Evolutionary conservation across 164 flowering plant genomes (phyloP).

Genomic region (Umbilicus rupestris): DNA sequence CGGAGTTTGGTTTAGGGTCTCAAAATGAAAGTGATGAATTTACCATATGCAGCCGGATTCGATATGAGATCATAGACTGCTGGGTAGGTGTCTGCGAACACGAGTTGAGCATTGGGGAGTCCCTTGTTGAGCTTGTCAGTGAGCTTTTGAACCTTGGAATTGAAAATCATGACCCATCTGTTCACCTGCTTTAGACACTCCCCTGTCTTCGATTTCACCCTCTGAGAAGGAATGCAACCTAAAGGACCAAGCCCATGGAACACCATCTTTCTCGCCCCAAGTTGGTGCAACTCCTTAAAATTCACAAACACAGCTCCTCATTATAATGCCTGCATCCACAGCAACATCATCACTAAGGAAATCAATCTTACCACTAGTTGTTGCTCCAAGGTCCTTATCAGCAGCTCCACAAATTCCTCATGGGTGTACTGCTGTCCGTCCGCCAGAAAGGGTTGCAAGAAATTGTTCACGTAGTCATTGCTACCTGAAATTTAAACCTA

Average conservation of each 20-base stretch:
- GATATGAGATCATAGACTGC: slow-evolving; percentile 46
- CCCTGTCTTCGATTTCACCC: slow-evolving; percentile 54
- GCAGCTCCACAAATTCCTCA: slow-evolving; percentile 48
- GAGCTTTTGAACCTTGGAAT: slow-evolving; percentile 29
- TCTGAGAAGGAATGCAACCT: slow-evolving; percentile 89
- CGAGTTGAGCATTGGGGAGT: slow-evolving; percentile 31
- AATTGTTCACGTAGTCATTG: slow-evolving; percentile 89
- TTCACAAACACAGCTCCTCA: neutral
- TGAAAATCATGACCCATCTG: slow-evolving; percentile 45
- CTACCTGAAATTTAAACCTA: slow-evolving; percentile 38
- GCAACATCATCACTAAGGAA: neutral
- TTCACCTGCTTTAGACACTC: slow-evolving; percentile 55
- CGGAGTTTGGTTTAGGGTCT: too few relatives aligned
- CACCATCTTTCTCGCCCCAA: slow-evolving; percentile 58
- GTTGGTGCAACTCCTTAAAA: slow-evolving; percentile 38
- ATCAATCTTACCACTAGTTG: slow-evolving; percentile 37
- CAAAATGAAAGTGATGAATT: too few relatives aligned
- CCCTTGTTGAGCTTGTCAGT: slow-evolving; percentile 26
- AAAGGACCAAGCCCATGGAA: slow-evolving; percentile 63
- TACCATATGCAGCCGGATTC: slow-evolving; percentile 54
- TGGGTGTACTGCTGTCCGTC: slow-evolving; percentile 68
- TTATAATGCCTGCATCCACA: neutral
- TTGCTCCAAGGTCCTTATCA: slow-evolving; percentile 36
- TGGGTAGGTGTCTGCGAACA: slow-evolving; percentile 50
- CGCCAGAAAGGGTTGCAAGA: slow-evolving; percentile 60